Conservation (phyloP, 257 asterid species). For the Solanum dulcamara region DNA sequence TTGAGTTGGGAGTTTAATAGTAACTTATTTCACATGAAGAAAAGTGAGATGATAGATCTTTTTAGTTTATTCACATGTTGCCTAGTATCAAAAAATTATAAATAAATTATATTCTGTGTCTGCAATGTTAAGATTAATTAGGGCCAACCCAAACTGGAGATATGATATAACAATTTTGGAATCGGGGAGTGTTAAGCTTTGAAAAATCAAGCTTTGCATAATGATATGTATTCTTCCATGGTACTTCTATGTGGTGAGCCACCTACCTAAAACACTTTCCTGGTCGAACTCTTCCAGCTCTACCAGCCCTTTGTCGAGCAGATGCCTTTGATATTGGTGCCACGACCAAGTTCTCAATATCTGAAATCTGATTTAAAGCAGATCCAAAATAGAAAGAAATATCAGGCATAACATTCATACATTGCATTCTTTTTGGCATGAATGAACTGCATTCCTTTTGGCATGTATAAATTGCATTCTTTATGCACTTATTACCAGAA, state of each 20-base stretch:
- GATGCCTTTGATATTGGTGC: slow-evolving; percentile 95
- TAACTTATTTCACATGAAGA: neutral
- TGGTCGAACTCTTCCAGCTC: slow-evolving; percentile 97
- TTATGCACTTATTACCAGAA: neutral
- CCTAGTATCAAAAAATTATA: neutral
- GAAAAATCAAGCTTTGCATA: neutral
- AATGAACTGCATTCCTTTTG: neutral
- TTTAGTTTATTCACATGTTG: neutral
- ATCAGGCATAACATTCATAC: neutral
- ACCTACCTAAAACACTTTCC: slow-evolving; percentile 93
- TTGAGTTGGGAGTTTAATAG: neutral
- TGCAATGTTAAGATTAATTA: neutral
- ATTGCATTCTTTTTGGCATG: neutral
- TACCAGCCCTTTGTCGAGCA: slow-evolving; percentile 95
- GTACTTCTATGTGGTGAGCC: neutral
- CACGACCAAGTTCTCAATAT: slow-evolving; percentile 82
- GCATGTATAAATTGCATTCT: neutral
- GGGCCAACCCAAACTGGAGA: neutral
- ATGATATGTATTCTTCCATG: neutral
- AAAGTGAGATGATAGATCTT: neutral
- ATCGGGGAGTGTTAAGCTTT: neutral
- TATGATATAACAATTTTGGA: neutral
- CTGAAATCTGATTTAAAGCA: slow-evolving; percentile 53
- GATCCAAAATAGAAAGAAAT: neutral
- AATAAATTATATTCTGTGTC: neutral